phyloP scores from a whole-genome alignment of 768 basidiomycete genomes.

The Lentinula edodes region DNA sequence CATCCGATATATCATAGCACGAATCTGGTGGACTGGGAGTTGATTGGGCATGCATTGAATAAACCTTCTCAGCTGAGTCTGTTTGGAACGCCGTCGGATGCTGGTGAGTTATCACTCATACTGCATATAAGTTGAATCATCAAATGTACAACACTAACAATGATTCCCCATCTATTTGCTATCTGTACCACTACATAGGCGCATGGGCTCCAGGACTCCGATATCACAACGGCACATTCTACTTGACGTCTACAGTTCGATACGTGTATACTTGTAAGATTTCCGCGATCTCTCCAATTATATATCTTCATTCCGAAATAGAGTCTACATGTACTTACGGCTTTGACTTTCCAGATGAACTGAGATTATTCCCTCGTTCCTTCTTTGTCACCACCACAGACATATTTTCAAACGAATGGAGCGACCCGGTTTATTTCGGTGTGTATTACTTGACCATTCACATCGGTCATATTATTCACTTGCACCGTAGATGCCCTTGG shows the following conservation, averaged over 20 bases:
- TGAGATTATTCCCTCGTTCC: constrained; percentile 31
- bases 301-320: background rate
- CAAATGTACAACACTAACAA: no score
- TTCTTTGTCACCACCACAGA: constrained; percentile 33
- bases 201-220: constrained; percentile 31
- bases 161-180: background rate
- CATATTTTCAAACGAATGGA: constrained; percentile 34
- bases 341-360: constrained; percentile 20
- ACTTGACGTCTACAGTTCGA: constrained; percentile 29
- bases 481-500: constrained; percentile 25
- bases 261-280: constrained; percentile 33
- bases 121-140: background rate
- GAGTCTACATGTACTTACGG: background rate
- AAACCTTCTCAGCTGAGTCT: constrained; percentile 28
- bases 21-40: constrained; percentile 27
- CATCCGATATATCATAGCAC: constrained; percentile 38
- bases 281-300: background rate
- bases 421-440: constrained; percentile 36
- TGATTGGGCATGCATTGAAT: constrained; percentile 33
- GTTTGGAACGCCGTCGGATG: constrained; percentile 32
- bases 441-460: background rate
- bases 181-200: constrained; percentile 13
- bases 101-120: constrained; percentile 16
- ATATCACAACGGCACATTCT: constrained; percentile 29
- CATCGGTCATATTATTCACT: no score